A percentile compares a stretch with the other conserved stretches of the same genome.
phyloP scores from a whole-genome alignment of 768 basidiomycete genomes.

The Termitomyces sp. region DNA sequence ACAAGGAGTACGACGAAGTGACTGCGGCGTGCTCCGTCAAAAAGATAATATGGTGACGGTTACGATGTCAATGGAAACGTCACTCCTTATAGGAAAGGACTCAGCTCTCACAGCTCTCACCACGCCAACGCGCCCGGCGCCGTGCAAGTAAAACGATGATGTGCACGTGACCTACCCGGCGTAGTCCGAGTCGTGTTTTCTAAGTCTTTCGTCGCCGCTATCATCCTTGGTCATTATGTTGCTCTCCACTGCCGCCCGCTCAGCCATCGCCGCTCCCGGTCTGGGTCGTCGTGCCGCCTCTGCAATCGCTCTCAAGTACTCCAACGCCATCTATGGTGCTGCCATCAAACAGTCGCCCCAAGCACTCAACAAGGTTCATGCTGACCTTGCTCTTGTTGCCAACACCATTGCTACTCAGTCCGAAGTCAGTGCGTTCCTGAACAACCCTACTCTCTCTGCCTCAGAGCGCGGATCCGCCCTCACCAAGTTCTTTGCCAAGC shows the following conservation, averaged over 20 bases:
- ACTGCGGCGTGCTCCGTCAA: background rate
- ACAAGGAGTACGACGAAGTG: background rate
- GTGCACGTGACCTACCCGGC: conserved; percentile 17
- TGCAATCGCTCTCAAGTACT: conserved; percentile 78
- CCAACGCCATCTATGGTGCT: conserved; percentile 77
- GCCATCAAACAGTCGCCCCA: conserved; percentile 82
- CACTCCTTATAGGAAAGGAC: background rate
- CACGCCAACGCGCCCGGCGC: background rate
- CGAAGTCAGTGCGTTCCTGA: conserved; percentile 68
- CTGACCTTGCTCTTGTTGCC: conserved; percentile 74
- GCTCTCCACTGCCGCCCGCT: conserved; percentile 55
- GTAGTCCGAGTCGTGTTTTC: conserved; percentile 16
- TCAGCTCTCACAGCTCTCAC: no score
- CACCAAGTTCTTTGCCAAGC: conserved; percentile 58
- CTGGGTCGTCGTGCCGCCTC: conserved; percentile 73
- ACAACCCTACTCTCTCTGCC: conserved; percentile 87
- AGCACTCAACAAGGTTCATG: conserved; percentile 80
- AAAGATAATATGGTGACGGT: background rate
- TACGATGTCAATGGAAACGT: background rate
- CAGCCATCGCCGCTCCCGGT: conserved; percentile 42
- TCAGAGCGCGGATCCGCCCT: conserved; percentile 75
- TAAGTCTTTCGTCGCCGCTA: conserved; percentile 21
- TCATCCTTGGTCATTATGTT: conserved; percentile 38
- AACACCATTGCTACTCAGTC: conserved; percentile 64
- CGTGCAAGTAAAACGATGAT: conserved; percentile 7